These are phyloP conservation scores for Coccomyxa sp. DNA, from an alignment of 139 green algal genomes.

Conservation along the genomic window DNA sequence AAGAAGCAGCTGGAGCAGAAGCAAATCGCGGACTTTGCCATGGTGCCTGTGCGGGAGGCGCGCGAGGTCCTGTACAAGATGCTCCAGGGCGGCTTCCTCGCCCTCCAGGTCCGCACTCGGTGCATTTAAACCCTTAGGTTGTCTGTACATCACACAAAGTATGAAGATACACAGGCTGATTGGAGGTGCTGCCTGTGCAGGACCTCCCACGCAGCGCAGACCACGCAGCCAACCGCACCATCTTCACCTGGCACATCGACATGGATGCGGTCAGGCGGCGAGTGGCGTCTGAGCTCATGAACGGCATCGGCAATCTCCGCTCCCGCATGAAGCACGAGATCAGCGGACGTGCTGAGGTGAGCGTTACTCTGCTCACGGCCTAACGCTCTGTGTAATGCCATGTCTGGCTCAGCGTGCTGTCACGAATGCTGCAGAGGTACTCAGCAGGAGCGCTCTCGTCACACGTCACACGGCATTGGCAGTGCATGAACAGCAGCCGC, in stretches of 20 bases:
- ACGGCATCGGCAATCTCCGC: slow-evolving; percentile 58
- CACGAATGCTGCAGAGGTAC: slow-evolving; percentile 11
- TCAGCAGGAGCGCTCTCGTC: slow-evolving; percentile 12
- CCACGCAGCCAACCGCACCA: slow-evolving; percentile 69
- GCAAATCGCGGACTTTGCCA: slow-evolving; percentile 59
- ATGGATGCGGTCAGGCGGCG: slow-evolving; percentile 9
- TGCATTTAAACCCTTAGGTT: not conserved
- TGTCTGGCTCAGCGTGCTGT: not conserved
- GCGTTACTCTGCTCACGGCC: not conserved
- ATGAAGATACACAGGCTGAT: not conserved
- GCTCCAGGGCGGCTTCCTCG: slow-evolving; percentile 66
- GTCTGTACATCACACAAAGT: not conserved
- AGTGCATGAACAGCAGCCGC: not conserved
- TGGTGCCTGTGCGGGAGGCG: slow-evolving; percentile 57
- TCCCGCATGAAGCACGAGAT: slow-evolving; percentile 59
- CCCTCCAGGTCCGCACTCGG: slow-evolving; percentile 26
- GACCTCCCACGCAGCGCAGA: slow-evolving; percentile 78
- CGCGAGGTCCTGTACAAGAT: slow-evolving; percentile 83
- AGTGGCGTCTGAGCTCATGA: slow-evolving; percentile 53
- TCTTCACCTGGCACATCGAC: slow-evolving; percentile 78
- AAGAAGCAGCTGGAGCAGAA: slow-evolving; percentile 83
- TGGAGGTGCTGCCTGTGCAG: slow-evolving; percentile 40
- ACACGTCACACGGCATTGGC: not conserved
- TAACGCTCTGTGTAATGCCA: not conserved
- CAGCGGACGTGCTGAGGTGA: slow-evolving; percentile 22